Evolutionary conservation across 2,329 filamentous ascomycete species (phyloP).

Genomic region (Aciculosporium take): DNA sequence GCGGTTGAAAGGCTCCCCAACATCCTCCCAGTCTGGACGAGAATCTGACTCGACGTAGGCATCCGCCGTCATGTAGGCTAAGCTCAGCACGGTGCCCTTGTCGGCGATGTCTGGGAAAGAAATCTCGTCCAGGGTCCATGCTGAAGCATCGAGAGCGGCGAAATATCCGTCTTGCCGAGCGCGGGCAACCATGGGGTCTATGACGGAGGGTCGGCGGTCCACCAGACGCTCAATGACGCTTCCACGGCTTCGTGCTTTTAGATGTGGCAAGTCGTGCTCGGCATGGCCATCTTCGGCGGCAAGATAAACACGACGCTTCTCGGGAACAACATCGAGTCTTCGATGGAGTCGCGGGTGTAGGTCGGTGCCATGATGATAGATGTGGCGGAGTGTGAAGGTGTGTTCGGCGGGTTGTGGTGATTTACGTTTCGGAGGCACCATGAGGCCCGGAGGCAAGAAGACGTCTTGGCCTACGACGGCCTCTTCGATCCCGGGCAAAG

Average conservation of each 20-base stretch:
- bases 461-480: slow-evolving; percentile 26
- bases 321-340: slow-evolving; percentile 52
- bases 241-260: slow-evolving; percentile 49
- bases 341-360: slow-evolving; percentile 64
- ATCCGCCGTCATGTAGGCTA: slow-evolving; percentile 80
- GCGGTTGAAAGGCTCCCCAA: slow-evolving; percentile 67
- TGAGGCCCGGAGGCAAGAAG: slow-evolving; percentile 25
- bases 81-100: slow-evolving; percentile 66
- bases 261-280: slow-evolving; percentile 33
- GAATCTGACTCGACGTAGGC: slow-evolving; percentile 68
- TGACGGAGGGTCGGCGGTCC: slow-evolving; percentile 60
- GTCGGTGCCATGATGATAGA: slow-evolving; percentile 83
- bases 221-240: slow-evolving; percentile 66
- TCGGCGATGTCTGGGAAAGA: slow-evolving; percentile 70
- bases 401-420: slow-evolving; percentile 37
- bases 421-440: slow-evolving; percentile 28
- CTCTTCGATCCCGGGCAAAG: slow-evolving; percentile 15
- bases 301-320: slow-evolving; percentile 41
- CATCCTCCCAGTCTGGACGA: slow-evolving; percentile 69
- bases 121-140: slow-evolving; percentile 73
- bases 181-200: slow-evolving; percentile 65
- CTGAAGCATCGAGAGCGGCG: slow-evolving; percentile 52
- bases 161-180: slow-evolving; percentile 55
- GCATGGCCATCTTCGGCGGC: slow-evolving; percentile 43
- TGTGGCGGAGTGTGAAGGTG: slow-evolving; percentile 62